Evolutionary conservation across 1,284 basidiomycete genomes (phyloP).

Genomic region (Leccinum ponderosum): DNA sequence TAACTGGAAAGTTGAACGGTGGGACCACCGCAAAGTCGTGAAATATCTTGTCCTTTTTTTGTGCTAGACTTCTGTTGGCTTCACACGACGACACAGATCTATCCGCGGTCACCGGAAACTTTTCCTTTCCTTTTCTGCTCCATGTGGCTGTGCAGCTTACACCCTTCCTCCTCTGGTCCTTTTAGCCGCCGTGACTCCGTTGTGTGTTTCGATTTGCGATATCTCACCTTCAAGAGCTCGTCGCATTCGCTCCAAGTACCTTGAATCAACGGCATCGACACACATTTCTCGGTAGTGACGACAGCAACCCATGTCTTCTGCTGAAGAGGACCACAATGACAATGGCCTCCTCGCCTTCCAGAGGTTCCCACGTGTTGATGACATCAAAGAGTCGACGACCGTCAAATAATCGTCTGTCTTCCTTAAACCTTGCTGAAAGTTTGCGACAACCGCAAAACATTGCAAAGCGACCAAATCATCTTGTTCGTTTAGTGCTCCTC

Average conservation of each 20-base stretch:
- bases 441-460: too few relatives aligned
- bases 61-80: neutral
- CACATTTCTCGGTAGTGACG: neutral
- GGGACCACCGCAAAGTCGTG: neutral
- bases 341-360: constrained; percentile 14
- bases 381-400: too few relatives aligned
- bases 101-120: neutral
- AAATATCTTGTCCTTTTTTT: neutral
- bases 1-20: neutral
- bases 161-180: neutral
- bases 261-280: neutral
- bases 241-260: neutral
- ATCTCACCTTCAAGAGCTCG: neutral
- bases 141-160: neutral
- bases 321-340: constrained; percentile 47
- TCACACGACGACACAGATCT: neutral
- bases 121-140: neutral
- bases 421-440: too few relatives aligned
- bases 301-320: neutral
- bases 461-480: too few relatives aligned
- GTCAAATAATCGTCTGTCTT: too few relatives aligned
- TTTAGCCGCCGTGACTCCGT: neutral
- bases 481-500: too few relatives aligned
- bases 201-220: neutral
- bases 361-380: too few relatives aligned